Base-by-base conservation (phyloP, 106 monocot species). In the Alisma plantagoaquatica region DNA sequence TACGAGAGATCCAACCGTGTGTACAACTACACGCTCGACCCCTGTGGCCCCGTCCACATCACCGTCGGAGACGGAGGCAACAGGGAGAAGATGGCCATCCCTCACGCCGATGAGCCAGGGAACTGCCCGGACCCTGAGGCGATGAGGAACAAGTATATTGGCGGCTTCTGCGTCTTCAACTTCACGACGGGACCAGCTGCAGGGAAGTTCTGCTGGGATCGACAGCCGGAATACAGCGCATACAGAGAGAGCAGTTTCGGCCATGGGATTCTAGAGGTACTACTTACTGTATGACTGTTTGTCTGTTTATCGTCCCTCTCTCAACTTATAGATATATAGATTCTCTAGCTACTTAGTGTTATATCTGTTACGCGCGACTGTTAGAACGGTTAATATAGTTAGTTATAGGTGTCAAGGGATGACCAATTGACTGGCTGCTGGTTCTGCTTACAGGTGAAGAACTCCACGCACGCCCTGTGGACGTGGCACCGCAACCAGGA, bases 1-100 rank as follows among this genome's bases (percentile, higher is more conserved):
- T 94, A 94, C 24, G 93, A 94, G 67, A 72, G 93, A 69, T 83
- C 83, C 16, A 94, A 94, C 50, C 73, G 93, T 23, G 83, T 94
- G 0, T 87, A 70, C 46, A 87, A 94, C 73, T 87, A 75, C 53
- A 42, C 63, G 0, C 56, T 94, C 35, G 75, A 94, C 63, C 74
- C 73, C 8, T 94, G 93, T 43, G 93, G 74, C 28, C 87, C 93
- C 2, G 63, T 94, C 23, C 67, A 94, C 32, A 87, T 94, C 60
- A 62, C 66, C 3, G 61, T 87, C 20, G 93, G 93, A n/a, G 93
- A 94, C 46, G 93, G 93, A 1, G 93, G 93, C 2, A 94, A 94
- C 38, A 50, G 83, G 12, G 87, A 94, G 53, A 87, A 94, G 66
- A 83, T 94, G 63, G 93, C 87, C 0, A 59, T 75, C 27, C 12